Conservation (phyloP, 2,329 filamentous ascomycete species). For the Claviceps pazoutovae region DNA sequence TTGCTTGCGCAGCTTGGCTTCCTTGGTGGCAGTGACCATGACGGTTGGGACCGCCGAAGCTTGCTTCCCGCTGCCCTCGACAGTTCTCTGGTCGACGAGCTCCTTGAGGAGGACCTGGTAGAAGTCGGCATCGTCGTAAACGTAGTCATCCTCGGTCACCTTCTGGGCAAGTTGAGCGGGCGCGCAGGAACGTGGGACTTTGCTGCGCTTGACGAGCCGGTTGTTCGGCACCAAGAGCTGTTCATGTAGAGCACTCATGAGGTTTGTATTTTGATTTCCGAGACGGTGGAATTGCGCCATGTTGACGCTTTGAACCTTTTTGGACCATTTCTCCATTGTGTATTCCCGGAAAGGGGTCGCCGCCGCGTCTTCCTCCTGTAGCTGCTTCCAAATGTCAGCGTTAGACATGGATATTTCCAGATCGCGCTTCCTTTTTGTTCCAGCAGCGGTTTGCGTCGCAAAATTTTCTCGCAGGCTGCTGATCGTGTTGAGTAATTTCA, state of each 20-base stretch:
- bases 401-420: slow-evolving; percentile 42
- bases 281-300: slow-evolving; percentile 14
- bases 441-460: slow-evolving; percentile 32
- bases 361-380: slow-evolving; percentile 50
- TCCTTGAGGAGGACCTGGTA: slow-evolving; percentile 89
- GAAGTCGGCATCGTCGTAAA: slow-evolving; percentile 92
- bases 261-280: slow-evolving; percentile 22
- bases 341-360: slow-evolving; percentile 49
- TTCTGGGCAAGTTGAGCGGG: slow-evolving; percentile 50
- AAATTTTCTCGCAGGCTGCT: slow-evolving; percentile 54
- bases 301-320: slow-evolving; percentile 45
- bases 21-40: slow-evolving; percentile 54
- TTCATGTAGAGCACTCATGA: slow-evolving; percentile 54
- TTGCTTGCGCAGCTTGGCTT: slow-evolving; percentile 66
- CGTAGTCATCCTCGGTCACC: slow-evolving; percentile 40
- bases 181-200: slow-evolving; percentile 62
- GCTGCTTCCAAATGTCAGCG: slow-evolving; percentile 57
- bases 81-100: slow-evolving; percentile 75
- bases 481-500: slow-evolving; percentile 73
- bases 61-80: slow-evolving; percentile 43
- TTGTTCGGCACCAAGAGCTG: slow-evolving; percentile 51
- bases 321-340: slow-evolving; percentile 80
- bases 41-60: slow-evolving; percentile 36
- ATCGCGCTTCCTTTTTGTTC: slow-evolving; percentile 47
- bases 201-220: slow-evolving; percentile 54